Evolutionary conservation across 169 alveolate species (phyloP).

Genomic region (Eimeria maxima): DNA sequence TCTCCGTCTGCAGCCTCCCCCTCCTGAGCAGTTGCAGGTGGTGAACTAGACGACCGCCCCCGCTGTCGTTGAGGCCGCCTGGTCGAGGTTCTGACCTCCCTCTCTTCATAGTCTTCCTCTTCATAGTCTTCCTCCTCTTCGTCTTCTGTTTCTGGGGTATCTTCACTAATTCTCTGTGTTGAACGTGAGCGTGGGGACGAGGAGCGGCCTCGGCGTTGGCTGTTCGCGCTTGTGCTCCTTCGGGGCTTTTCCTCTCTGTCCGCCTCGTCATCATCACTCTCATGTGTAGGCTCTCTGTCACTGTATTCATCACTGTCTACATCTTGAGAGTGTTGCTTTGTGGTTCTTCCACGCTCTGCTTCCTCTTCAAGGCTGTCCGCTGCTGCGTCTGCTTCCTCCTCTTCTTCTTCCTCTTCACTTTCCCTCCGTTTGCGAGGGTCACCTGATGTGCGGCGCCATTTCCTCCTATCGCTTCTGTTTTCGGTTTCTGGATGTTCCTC

Average conservation of each 20-base stretch:
- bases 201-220: slow-evolving; percentile 24
- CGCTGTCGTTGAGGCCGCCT: background rate
- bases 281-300: slow-evolving; percentile 4
- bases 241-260: background rate
- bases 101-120: slow-evolving; percentile 9
- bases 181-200: background rate
- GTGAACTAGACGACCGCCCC: background rate
- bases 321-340: background rate
- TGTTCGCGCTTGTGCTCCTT: background rate
- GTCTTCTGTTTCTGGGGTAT: background rate
- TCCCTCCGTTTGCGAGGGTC: background rate
- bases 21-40: background rate
- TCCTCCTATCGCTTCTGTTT: background rate
- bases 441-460: background rate
- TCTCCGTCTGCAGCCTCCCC: background rate
- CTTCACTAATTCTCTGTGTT: background rate
- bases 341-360: background rate
- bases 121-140: background rate
- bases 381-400: background rate
- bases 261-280: background rate
- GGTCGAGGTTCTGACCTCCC: background rate
- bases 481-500: background rate
- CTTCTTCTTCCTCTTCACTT: background rate
- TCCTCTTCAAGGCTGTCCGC: background rate
- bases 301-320: background rate